Percentiles rank a stretch among this genome's conserved stretches.
Evolutionary conservation across 2,329 filamentous ascomycete species (phyloP).

Genomic region (Cryphonectria parasitica): DNA sequence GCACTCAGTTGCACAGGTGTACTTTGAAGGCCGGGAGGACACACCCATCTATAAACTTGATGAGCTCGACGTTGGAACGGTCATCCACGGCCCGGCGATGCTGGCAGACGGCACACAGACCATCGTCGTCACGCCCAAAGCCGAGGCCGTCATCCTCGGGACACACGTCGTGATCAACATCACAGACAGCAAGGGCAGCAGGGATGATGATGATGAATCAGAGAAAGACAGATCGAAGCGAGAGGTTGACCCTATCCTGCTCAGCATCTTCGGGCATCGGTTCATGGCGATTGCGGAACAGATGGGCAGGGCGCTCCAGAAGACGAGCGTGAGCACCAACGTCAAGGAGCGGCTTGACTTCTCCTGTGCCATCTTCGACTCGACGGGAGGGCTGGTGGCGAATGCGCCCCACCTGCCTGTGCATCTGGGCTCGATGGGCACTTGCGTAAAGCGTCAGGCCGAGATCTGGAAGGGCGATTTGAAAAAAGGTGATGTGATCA

Average conservation of each 20-base stretch:
- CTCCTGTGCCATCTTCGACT: constrained; percentile 80
- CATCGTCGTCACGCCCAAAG: constrained; percentile 82
- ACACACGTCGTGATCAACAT: constrained; percentile 91
- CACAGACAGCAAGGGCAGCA: constrained; percentile 54
- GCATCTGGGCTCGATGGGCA: constrained; percentile 84
- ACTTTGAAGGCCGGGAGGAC: constrained; percentile 79
- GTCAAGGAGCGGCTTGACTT: constrained; percentile 84
- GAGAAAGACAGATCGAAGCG: constrained; percentile 35
- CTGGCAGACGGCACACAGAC: constrained; percentile 89
- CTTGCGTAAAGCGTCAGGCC: constrained; percentile 77
- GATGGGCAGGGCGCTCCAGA: constrained; percentile 79
- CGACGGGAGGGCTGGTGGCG: constrained; percentile 74
- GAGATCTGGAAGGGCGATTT: constrained; percentile 80
- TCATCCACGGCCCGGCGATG: constrained; percentile 79
- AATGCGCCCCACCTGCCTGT: constrained; percentile 83
- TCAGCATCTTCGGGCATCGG: constrained; percentile 78
- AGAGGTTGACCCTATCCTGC: constrained; percentile 74
- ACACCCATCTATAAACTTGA: constrained; percentile 85
- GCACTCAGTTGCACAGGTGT: constrained; percentile 72
- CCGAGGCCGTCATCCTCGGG: constrained; percentile 76
- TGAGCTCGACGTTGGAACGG: constrained; percentile 72
- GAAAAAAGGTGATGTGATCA: constrained; percentile 78
- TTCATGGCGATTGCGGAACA: constrained; percentile 89
- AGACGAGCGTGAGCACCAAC: constrained; percentile 79
- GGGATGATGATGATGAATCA: constrained; percentile 39